These are phyloP conservation scores for Annulohypoxylon stygium DNA, from an alignment of 495 filamentous ascomycete species.

Conservation along the genomic window DNA sequence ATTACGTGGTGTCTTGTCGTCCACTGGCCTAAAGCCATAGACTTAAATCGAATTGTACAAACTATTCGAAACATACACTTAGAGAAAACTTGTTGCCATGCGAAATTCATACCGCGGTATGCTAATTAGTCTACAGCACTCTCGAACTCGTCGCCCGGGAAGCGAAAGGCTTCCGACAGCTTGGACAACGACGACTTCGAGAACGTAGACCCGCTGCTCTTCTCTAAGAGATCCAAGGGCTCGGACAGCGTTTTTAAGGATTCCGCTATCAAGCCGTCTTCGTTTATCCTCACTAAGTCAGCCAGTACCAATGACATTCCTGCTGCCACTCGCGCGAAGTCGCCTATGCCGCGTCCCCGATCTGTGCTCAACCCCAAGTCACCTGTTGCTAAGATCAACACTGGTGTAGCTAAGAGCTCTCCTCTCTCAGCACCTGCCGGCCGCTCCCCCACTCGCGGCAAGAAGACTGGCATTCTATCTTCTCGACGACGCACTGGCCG, in stretches of 20 bases:
- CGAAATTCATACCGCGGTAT: conserved; percentile 10
- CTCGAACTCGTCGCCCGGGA: conserved; percentile 51
- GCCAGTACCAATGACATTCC: conserved; percentile 53
- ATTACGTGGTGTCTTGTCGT: conserved; percentile 16
- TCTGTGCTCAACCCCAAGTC: conserved; percentile 62
- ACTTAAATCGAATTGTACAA: conserved; percentile 3
- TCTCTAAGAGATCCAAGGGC: conserved; percentile 78
- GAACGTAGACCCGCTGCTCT: conserved; percentile 81
- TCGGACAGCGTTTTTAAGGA: conserved; percentile 64
- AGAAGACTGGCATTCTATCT: conserved; percentile 72
- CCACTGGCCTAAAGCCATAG: conserved; percentile 9
- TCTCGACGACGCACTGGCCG: conserved; percentile 67
- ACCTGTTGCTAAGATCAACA: conserved; percentile 58
- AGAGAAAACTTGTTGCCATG: conserved; percentile 10
- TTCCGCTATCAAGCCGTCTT: conserved; percentile 61
- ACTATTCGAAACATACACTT: neutral
- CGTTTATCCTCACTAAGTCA: conserved; percentile 60
- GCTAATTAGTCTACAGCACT: conserved; percentile 55
- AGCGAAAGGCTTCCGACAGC: conserved; percentile 63
- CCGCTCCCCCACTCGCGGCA: conserved; percentile 71
- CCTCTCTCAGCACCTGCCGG: conserved; percentile 69
- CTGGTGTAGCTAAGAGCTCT: conserved; percentile 54
- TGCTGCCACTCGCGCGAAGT: conserved; percentile 49
- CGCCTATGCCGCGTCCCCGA: conserved; percentile 58
- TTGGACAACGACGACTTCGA: conserved; percentile 73